Evolutionary conservation across 1,139 yeast genomes (phyloP), one percentile per base, ranked within the genome.

Genomic region (Spathaspora jeffriesii): DNA sequence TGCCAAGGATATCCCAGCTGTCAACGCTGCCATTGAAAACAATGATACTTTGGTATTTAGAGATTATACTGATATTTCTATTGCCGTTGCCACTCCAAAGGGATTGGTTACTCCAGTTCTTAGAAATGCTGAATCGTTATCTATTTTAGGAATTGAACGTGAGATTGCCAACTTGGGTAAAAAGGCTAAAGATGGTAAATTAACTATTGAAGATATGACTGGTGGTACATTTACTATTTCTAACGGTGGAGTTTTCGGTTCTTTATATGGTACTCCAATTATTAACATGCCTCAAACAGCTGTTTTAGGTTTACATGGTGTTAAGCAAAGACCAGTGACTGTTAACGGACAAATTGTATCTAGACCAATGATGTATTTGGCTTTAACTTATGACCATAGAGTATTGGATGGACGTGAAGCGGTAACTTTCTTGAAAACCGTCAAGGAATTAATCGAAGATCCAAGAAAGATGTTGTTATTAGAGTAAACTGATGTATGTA

Each of bases 291-390:
- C 99, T 48, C 99, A 93, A 78, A 89, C 97, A 50, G 98, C 98
- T 43, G 99, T 93, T 41, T 82, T 93, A 60, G 99, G 99, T 61
- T 82, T 93, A 66, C 99, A 93, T 65, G 98, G 98, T 70, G 89
- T 89, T 62, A 95, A 93, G 79, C 93, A 93, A 71, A 91, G 99
- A 79, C 96, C 99, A 46, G 97, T 93, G 50, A 95, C 95, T 52
- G 92, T 93, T 52, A 86, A 93, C 59, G 99, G 99, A 48, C 93
- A 93, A 79, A 82, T 93, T 60, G 99, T 89, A 59, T 82, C 95
- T 40, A 88, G 98, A 79, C 99, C 99, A 70, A 93, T 93, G 99
- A 95, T 95, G 99, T 95, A 93, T 82, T 77, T 95, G 66, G 99
- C 99, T 48, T 85, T 93, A 71, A 93, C 99, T 51, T 93, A 93